Evolutionary conservation across 805 yeast genomes (phyloP).

Genomic region (Ascoidea asiatica): DNA sequence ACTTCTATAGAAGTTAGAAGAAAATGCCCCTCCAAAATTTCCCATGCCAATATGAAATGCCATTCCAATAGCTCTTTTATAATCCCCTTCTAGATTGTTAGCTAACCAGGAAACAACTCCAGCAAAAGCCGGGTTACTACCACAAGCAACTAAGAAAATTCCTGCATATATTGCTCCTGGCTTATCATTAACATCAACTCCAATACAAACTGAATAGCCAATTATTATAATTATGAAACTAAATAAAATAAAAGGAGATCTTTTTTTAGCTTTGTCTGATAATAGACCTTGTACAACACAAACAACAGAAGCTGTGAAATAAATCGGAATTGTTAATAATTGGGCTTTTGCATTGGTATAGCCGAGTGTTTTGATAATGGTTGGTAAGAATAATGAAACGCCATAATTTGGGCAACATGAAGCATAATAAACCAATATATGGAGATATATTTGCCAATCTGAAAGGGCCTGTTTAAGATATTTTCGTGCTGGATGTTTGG

Average conservation of each 20-base stretch:
- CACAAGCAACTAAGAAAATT: slow-evolving; percentile 18
- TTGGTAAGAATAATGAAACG: slow-evolving; percentile 29
- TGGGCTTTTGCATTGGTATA: slow-evolving; percentile 27
- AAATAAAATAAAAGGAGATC: slow-evolving; percentile 19
- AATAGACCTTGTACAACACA: slow-evolving; percentile 18
- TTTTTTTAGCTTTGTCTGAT: slow-evolving; percentile 16
- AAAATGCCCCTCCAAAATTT: slow-evolving; percentile 24
- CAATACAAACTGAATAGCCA: slow-evolving; percentile 21
- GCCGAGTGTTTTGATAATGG: slow-evolving; percentile 30
- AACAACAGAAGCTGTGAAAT: slow-evolving; percentile 20
- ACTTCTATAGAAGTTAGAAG: slow-evolving; percentile 19
- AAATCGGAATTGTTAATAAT: slow-evolving; percentile 30
- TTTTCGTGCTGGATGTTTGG: too few species aligned
- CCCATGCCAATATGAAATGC: slow-evolving; percentile 26
- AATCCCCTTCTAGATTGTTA: slow-evolving; percentile 22
- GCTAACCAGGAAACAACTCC: slow-evolving; percentile 22
- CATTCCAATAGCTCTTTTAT: slow-evolving; percentile 25
- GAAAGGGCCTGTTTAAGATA: slow-evolving; percentile 12
- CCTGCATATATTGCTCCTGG: slow-evolving; percentile 21
- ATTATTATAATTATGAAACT: slow-evolving; percentile 17
- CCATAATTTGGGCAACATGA: slow-evolving; percentile 22
- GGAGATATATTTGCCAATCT: slow-evolving; percentile 20
- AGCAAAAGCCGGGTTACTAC: slow-evolving; percentile 20
- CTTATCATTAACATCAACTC: slow-evolving; percentile 13
- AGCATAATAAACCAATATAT: slow-evolving; percentile 18